Percentiles rank a stretch among this genome's conserved stretches.
Evolutionary conservation across 768 basidiomycete species (phyloP).

Genomic region (Udeniomyces megalosporus): DNA sequence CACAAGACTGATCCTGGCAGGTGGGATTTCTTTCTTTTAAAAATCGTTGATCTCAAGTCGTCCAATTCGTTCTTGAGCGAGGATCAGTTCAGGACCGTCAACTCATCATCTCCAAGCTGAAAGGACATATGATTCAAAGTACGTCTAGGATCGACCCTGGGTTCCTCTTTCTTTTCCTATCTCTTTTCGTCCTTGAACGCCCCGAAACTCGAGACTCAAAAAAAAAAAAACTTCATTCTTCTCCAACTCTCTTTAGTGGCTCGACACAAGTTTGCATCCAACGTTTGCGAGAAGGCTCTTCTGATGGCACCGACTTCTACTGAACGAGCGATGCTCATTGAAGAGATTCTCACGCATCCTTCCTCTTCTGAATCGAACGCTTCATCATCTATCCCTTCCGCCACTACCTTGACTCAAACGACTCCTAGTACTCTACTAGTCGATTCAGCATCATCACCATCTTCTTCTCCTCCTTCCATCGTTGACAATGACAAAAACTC

Average conservation of each 20-base stretch:
- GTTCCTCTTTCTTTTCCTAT: background rate
- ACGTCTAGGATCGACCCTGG: background rate
- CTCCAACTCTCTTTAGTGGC: slow-evolving; percentile 18
- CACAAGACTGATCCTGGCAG: background rate
- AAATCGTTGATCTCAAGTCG: too few relatives aligned
- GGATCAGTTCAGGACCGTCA: slow-evolving; percentile 54
- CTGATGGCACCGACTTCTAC: slow-evolving; percentile 45
- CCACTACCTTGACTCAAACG: too few relatives aligned
- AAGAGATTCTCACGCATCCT: slow-evolving; percentile 67
- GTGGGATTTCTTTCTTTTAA: slow-evolving; percentile 44
- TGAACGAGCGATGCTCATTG: slow-evolving; percentile 52
- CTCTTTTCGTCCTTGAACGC: background rate
- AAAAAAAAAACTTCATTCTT: too few relatives aligned
- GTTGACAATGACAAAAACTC: too few relatives aligned
- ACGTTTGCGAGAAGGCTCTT: slow-evolving; percentile 85
- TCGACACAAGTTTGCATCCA: slow-evolving; percentile 71
- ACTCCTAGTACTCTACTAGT: too few relatives aligned
- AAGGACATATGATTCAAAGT: slow-evolving; percentile 49
- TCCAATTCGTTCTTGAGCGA: slow-evolving; percentile 79
- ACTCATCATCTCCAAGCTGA: slow-evolving; percentile 49
- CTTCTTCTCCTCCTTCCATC: too few relatives aligned
- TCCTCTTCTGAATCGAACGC: too few relatives aligned
- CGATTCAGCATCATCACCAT: too few relatives aligned
- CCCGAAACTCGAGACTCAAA: too few relatives aligned
- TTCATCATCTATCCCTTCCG: too few relatives aligned